Evolutionary conservation across 768 basidiomycete genomes (phyloP), one percentile per base, ranked within the genome.

Genomic region (Tricholoma saponaceum): DNA sequence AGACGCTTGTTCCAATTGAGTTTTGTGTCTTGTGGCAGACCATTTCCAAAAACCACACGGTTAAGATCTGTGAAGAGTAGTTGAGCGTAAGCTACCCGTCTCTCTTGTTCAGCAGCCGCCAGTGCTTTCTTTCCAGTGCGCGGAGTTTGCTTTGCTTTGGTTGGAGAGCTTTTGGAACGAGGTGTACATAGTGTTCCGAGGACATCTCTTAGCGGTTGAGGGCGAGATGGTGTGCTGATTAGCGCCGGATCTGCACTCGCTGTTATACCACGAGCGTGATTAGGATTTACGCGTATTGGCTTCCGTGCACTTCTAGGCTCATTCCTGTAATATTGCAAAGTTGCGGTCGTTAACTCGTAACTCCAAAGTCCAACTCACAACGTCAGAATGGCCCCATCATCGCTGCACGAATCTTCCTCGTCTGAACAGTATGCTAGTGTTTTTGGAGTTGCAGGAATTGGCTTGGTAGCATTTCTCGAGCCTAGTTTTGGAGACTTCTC

Each of bases 1-100:
- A 91, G 63, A 32, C 85, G 74, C 60, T 82, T 84, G 62, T 76
- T 91, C 89, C 89, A 91, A 46, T 75, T 79, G 3, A 91, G 68
- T 56, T 76, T 71, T 0, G 87, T 86, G 6, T 78, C 68, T 16
- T 67, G 65, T 3, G 89, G 87, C 20, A 90, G 68, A 9, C 70
- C 72, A 57, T 76, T 68, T 10, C 77, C 72, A 61, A 91, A 91
- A 30, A 89, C 78, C 1, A 66, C 64, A 12, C 60, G 65, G 63
- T 90, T 90, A 43, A 90, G 73, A 60, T 84, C 82, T 12, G 67
- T 60, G 60, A 89, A 90, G n/a, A 90, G 67, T 23, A 75, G 62
- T 32, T 76, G 69, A 2, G 89, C 87, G 67, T 87, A 89, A 3
- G 65, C 65, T 47, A 76, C 77, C 18, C 77, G 75, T 43, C 72